phyloP scores from a whole-genome alignment of 208 protist species.

The Entamoeba dispar region DNA sequence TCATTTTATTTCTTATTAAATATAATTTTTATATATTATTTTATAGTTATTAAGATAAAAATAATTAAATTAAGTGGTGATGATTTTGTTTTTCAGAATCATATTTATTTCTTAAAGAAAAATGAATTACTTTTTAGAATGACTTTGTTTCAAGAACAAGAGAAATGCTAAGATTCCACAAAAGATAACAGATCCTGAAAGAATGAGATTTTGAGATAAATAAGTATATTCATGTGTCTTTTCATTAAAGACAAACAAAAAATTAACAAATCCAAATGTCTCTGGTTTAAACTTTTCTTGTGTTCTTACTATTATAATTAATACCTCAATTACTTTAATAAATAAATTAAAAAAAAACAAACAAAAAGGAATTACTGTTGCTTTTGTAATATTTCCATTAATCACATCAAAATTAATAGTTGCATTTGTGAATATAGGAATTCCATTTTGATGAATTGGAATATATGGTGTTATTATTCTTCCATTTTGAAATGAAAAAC shows the following conservation, averaged over 20 bases:
- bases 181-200: background rate
- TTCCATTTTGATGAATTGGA: background rate
- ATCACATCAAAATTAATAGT: background rate
- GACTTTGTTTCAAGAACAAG: too few relatives aligned
- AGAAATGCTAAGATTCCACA: background rate
- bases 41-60: background rate
- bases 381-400: background rate
- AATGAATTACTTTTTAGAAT: too few relatives aligned
- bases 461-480: background rate
- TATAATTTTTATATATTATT: too few relatives aligned
- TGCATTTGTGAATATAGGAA: background rate
- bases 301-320: background rate
- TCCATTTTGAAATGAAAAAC: background rate
- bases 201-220: background rate
- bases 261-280: background rate
- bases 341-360: background rate
- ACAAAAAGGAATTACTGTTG: background rate
- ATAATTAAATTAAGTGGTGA: background rate
- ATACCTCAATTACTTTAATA: background rate
- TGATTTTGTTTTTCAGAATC: too few relatives aligned
- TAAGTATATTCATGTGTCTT: background rate
- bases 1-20: too few relatives aligned
- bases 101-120: too few relatives aligned
- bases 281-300: background rate
- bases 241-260: background rate